A percentile compares a stretch with the other conserved stretches of the same genome.
phyloP scores from a whole-genome alignment of 257 asterid species.

The Solanum etuberosum region DNA sequence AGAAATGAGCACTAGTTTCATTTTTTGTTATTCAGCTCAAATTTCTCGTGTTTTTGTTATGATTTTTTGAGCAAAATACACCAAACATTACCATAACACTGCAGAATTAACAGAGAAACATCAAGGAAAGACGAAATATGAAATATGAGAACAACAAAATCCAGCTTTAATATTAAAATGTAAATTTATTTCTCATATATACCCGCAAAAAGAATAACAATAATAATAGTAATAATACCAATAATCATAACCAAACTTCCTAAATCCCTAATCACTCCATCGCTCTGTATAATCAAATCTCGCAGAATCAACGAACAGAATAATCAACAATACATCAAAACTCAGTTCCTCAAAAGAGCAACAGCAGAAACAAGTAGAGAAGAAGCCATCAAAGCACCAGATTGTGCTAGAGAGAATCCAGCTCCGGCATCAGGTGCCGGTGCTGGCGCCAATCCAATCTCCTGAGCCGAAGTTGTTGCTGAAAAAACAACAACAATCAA shows the following conservation, averaged over 20 bases:
- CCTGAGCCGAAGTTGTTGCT: slow-evolving; percentile 8
- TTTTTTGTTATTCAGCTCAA: background rate
- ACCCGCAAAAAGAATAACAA: background rate
- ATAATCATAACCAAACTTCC: background rate
- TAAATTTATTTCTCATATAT: background rate
- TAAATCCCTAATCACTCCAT: background rate
- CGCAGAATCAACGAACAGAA: background rate
- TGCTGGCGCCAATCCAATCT: background rate
- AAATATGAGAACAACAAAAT: background rate
- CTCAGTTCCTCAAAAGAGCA: slow-evolving; percentile 19
- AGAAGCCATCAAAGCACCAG: slow-evolving; percentile 8
- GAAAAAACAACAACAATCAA: background rate
- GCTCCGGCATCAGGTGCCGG: slow-evolving; percentile 26
- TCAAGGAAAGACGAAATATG: background rate
- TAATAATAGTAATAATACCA: background rate
- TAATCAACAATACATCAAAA: background rate
- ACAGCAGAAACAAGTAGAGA: slow-evolving; percentile 8
- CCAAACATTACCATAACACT: background rate
- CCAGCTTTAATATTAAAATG: background rate
- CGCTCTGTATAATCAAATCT: background rate
- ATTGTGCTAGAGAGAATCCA: slow-evolving; percentile 12
- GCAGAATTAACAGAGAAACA: background rate
- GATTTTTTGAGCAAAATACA: background rate
- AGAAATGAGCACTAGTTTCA: background rate
- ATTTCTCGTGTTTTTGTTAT: background rate